Conservation (phyloP, 768 basidiomycete species). For the Lentinus brumalis region DNA sequence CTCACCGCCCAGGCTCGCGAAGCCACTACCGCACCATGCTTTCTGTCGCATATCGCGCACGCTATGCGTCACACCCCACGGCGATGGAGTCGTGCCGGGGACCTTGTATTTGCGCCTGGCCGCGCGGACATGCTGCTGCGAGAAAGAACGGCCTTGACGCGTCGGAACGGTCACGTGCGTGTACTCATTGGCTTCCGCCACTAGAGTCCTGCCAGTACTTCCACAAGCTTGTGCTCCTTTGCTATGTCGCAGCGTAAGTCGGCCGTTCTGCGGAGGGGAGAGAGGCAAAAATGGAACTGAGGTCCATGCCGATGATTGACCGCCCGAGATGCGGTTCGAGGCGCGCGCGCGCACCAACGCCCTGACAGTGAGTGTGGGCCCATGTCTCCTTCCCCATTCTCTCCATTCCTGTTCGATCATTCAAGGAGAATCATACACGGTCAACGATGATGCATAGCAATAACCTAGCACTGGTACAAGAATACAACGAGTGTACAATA, state of each 20-base stretch:
- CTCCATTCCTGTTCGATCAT: too few relatives aligned
- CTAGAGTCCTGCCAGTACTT: too few relatives aligned
- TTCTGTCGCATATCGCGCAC: not conserved
- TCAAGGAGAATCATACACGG: too few relatives aligned
- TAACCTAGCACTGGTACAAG: not conserved
- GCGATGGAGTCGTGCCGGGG: not conserved
- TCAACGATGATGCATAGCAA: not conserved
- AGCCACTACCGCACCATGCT: not conserved
- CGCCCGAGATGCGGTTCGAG: too few relatives aligned
- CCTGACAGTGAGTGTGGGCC: not conserved
- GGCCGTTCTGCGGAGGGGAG: too few relatives aligned
- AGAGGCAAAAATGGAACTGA: too few relatives aligned
- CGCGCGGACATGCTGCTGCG: constrained; percentile 2
- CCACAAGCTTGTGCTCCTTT: not conserved
- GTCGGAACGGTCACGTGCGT: constrained; percentile 23
- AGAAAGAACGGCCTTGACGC: constrained; percentile 9
- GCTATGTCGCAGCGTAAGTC: too few relatives aligned
- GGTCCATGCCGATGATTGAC: too few relatives aligned
- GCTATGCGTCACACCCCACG: not conserved
- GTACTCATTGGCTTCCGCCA: too few relatives aligned
- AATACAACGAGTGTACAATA: constrained; percentile 4
- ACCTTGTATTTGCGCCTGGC: constrained; percentile 5
- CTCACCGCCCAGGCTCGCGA: too few relatives aligned
- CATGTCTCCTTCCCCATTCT: not conserved
- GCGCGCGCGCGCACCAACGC: not conserved